Percentiles rank a stretch among this genome's conserved stretches.
These are phyloP conservation scores for Aphanomyces euteiches DNA, from an alignment of 352 stramenopile species.

Conservation along the genomic window DNA sequence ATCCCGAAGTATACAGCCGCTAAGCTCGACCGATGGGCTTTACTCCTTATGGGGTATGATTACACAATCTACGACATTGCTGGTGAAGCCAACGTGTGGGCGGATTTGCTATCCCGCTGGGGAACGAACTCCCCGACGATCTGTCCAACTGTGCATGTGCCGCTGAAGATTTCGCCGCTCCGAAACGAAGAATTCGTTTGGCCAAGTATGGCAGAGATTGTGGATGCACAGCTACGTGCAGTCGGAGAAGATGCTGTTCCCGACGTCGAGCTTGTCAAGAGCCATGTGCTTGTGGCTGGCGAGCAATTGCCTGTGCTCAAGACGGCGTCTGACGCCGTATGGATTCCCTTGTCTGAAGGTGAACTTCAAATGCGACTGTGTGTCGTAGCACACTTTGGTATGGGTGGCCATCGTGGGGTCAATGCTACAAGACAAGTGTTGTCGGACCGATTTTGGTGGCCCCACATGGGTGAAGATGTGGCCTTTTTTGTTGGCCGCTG, in stretches of 20 bases:
- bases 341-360: not conserved
- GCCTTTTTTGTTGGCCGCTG: too few relatives aligned
- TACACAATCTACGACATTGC: constrained; percentile 34
- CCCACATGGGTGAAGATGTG: too few relatives aligned
- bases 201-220: not conserved
- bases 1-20: too few relatives aligned
- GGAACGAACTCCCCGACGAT: too few relatives aligned
- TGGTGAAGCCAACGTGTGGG: constrained; percentile 7
- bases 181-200: not conserved
- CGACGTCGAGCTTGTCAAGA: too few relatives aligned
- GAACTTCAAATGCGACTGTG: constrained; percentile 7
- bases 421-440: not conserved
- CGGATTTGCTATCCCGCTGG: not conserved
- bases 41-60: constrained; percentile 7
- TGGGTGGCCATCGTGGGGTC: not conserved
- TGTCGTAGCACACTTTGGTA: not conserved
- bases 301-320: not conserved
- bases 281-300: too few relatives aligned
- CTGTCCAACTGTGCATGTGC: too few relatives aligned
- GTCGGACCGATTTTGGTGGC: not conserved
- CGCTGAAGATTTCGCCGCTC: not conserved
- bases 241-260: too few relatives aligned
- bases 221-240: not conserved
- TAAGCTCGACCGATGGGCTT: constrained; percentile 33
- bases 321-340: not conserved